These are phyloP conservation scores for Oidium heveae DNA, from an alignment of 2,329 filamentous ascomycete genomes.

Conservation along the genomic window DNA sequence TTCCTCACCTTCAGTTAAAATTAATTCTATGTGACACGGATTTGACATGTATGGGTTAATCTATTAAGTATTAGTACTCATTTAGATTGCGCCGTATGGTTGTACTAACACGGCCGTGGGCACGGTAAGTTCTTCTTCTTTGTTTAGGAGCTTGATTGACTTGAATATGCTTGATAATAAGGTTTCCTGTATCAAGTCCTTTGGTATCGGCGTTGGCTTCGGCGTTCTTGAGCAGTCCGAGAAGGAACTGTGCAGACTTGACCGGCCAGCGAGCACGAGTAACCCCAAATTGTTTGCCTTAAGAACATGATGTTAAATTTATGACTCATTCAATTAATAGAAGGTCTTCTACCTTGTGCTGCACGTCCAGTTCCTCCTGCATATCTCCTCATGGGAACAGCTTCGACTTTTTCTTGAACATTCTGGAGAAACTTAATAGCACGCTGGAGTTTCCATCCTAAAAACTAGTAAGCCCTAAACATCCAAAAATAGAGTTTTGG, in stretches of 20 bases:
- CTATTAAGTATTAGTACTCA: conserved; percentile 19
- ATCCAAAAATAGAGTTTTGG: neutral
- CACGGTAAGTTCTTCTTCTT: conserved; percentile 97
- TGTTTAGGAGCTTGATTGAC: conserved; percentile 99
- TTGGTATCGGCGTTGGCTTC: conserved; percentile 94
- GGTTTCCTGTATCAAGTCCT: conserved; percentile 89
- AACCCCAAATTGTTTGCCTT: conserved; percentile 98
- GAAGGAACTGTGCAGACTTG: conserved; percentile 96
- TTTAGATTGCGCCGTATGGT: neutral
- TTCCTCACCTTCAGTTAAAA: conserved; percentile 95
- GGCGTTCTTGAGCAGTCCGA: conserved; percentile 91
- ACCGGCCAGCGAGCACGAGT: conserved; percentile 94
- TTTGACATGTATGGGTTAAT: conserved; percentile 99
- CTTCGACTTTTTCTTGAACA: conserved; percentile 90
- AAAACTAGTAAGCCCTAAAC: neutral
- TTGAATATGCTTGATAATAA: conserved; percentile 99
- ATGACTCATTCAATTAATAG: neutral
- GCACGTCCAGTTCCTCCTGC: conserved; percentile 85
- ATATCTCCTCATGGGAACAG: conserved; percentile 94
- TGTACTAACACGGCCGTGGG: conserved; percentile 92
- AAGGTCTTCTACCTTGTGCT: conserved; percentile 66
- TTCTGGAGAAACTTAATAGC: conserved; percentile 95
- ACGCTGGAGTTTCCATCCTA: conserved; percentile 36
- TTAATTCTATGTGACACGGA: conserved; percentile 99
- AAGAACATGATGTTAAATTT: conserved; percentile 4